phyloP scores from a whole-genome alignment of 495 filamentous ascomycete genomes.

The Neurospora sp. region DNA sequence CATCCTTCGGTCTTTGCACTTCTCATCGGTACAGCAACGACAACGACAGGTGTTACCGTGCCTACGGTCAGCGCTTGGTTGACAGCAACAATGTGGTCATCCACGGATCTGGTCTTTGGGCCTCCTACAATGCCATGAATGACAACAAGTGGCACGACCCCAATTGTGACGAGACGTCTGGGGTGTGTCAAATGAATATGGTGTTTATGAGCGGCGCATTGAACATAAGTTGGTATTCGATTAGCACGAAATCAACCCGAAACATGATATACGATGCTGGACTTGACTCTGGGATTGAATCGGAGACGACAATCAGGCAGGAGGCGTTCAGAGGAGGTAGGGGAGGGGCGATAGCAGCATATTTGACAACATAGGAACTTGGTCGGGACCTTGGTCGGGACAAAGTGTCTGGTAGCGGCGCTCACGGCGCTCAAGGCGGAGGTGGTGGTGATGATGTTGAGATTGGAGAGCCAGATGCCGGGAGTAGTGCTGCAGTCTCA shows the following conservation, averaged over 20 bases:
- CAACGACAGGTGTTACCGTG: conserved; percentile 32
- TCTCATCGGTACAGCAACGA: background rate
- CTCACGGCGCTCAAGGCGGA: background rate
- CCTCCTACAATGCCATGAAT: conserved; percentile 37
- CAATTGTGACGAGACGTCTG: conserved; percentile 11
- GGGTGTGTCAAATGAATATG: conserved; percentile 34
- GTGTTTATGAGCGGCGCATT: conserved; percentile 24
- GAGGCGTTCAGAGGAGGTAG: conserved; percentile 35
- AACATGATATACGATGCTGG: conserved; percentile 31
- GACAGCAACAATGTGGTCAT: conserved; percentile 30
- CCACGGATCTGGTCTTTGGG: conserved; percentile 43
- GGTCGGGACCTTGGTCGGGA: background rate
- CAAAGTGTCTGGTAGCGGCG: background rate
- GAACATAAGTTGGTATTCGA: conserved; percentile 30
- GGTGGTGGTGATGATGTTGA: background rate
- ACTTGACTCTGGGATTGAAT: conserved; percentile 8
- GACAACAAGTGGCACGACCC: conserved; percentile 12
- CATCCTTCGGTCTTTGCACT: conserved; percentile 12
- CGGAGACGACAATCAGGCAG: conserved; percentile 23
- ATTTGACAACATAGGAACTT: conserved; percentile 6
- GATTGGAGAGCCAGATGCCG: background rate
- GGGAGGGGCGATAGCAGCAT: conserved; percentile 30
- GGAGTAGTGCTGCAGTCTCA: background rate
- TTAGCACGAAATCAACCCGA: conserved; percentile 31
- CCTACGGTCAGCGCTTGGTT: conserved; percentile 27